phyloP scores from a whole-genome alignment of 345 rosid species.

The Brassica rapa region DNA sequence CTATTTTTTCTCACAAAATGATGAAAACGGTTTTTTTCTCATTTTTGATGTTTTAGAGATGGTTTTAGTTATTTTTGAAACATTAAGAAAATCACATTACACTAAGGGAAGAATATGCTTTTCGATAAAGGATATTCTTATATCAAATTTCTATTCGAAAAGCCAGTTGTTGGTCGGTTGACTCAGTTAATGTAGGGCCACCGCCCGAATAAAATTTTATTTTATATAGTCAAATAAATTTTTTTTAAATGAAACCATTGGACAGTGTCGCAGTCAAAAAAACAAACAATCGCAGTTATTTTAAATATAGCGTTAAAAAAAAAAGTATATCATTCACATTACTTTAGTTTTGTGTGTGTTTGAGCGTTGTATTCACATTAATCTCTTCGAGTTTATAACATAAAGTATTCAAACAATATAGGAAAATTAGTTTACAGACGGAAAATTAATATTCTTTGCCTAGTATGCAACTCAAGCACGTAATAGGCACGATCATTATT shows the following conservation, averaged over 20 bases:
- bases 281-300: neutral
- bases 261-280: neutral
- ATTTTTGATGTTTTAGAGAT: no score
- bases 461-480: neutral
- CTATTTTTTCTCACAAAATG: no score
- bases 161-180: slow-evolving; percentile 20
- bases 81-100: neutral
- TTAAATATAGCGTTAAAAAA: no score
- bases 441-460: neutral
- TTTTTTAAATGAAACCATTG: neutral
- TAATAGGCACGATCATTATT: slow-evolving; percentile 14
- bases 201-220: neutral
- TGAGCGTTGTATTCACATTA: neutral
- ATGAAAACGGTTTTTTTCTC: no score
- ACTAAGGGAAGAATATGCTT: slow-evolving; percentile 13
- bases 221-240: neutral
- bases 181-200: slow-evolving; percentile 6
- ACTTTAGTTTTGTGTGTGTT: neutral
- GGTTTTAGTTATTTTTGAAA: neutral
- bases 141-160: neutral
- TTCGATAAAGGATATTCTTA: slow-evolving; percentile 29
- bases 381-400: neutral
- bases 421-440: neutral
- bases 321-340: neutral
- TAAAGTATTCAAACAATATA: neutral